Evolutionary conservation across 305 asterid genomes (phyloP).

Genomic region (Fraxinus paxiana): DNA sequence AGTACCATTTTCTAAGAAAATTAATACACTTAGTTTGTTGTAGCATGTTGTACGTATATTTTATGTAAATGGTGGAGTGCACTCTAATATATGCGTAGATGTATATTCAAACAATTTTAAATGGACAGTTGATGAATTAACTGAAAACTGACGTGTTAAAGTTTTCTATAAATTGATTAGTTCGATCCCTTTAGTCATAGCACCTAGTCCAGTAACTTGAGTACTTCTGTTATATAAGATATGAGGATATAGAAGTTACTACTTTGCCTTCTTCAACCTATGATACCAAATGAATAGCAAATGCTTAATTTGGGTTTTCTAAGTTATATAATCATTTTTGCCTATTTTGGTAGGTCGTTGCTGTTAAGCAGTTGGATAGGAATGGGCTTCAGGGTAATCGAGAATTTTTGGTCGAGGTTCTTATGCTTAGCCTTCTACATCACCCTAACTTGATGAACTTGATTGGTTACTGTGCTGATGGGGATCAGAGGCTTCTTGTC

Average conservation of each 20-base stretch:
- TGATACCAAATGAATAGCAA: not conserved
- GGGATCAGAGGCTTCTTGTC: constrained; percentile 96
- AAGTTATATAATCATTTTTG: not conserved
- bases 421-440: constrained; percentile 97
- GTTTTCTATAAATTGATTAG: not conserved
- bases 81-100: not conserved
- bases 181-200: not conserved
- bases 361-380: constrained; percentile 92
- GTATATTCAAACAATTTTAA: not conserved
- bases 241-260: not conserved
- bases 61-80: not conserved
- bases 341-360: constrained; percentile 59
- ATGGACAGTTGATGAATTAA: not conserved
- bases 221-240: not conserved
- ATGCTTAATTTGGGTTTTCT: not conserved
- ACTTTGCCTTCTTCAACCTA: not conserved
- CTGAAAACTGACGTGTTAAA: not conserved
- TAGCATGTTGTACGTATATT: not conserved
- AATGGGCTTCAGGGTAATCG: constrained; percentile 98
- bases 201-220: not conserved
- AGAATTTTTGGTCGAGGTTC: constrained; percentile 93
- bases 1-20: not conserved
- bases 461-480: constrained; percentile 96
- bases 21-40: not conserved
- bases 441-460: constrained; percentile 85